Base-by-base conservation (phyloP, 83 land plant genomes). In the Picea mariana region DNA sequence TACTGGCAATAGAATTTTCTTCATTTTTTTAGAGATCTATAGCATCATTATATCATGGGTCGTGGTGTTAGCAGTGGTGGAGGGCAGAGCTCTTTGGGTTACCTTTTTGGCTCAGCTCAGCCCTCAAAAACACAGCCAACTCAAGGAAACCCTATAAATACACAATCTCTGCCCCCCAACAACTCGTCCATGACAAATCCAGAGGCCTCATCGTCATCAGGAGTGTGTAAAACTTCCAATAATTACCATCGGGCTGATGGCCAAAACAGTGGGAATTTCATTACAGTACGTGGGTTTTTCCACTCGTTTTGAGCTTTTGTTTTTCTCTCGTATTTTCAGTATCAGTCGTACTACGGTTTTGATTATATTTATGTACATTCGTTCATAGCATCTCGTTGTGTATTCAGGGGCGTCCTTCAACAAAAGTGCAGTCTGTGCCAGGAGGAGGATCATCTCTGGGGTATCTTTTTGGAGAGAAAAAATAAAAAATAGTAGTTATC, bases 211-310 rank as follows among this genome's bases (percentile, higher is more conserved):
- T 8, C 49, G 1, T 44, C 49, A 44, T 44, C 49, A 44, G 8
- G 49, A 0, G 8, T 44, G 49, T 6, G 9, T 44, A 44, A 44
- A 44, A 52, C 26, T 62, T 44, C 49, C 49, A 95, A 93, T 86
- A 95, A 95, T 87, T 93, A 95, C 40, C 90, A 88, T 69, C 89
- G 98, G 17, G 98, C 96, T 59, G 98, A 95, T 81, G 98, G 98
- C 9, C 98, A 93, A 82, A 95, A 93, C 88, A 34, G 34, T 34
- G 34, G 34, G 34, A 34, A 34, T 34, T 34, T 34, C 34, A 34
- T 34, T 34, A 34, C 96, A n/a, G 98, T 95, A 85, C 83, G 94
- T 77, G 7, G 49, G 49, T 44, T 9, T 17, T 76, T 42, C 49
- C 49, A 44, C 8, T 44, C 49, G 49, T 34, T 34, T 34, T 34